Conservation (phyloP, 495 filamentous ascomycete genomes). For the Lindgomyces ingoldianus region DNA sequence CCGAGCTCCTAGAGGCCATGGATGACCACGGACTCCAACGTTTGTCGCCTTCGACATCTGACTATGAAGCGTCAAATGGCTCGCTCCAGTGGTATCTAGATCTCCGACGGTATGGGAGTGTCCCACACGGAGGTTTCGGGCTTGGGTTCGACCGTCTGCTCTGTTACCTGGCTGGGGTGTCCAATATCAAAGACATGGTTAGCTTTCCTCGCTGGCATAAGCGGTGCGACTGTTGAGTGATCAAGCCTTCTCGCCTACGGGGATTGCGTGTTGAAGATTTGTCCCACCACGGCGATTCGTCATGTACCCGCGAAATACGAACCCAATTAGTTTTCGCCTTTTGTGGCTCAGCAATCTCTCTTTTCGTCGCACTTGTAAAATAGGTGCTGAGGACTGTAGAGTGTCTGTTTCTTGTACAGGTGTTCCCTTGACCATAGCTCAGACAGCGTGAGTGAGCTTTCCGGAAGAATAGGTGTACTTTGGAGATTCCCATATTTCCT, state of each 20-base stretch:
- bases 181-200: slow-evolving; percentile 82
- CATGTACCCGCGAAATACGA: slow-evolving; percentile 1
- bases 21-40: slow-evolving; percentile 57
- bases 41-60: not conserved
- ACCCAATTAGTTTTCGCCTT: not conserved
- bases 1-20: slow-evolving; percentile 74
- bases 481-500: too few relatives aligned
- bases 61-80: slow-evolving; percentile 18
- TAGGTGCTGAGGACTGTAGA: not conserved
- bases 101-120: slow-evolving; percentile 86
- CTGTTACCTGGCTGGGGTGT: slow-evolving; percentile 79
- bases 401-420: not conserved
- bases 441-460: too few relatives aligned
- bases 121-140: slow-evolving; percentile 96
- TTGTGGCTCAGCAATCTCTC: not conserved
- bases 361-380: slow-evolving; percentile 11
- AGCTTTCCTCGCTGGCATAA: slow-evolving; percentile 88
- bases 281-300: not conserved
- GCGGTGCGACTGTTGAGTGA: slow-evolving; percentile 79
- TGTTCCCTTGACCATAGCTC: too few relatives aligned
- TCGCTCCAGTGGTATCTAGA: slow-evolving; percentile 90
- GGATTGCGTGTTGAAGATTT: not conserved
- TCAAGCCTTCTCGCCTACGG: not conserved
- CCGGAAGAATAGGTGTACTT: too few relatives aligned
- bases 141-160: slow-evolving; percentile 90